These are phyloP conservation scores for Lathyrus oleraceus DNA, from an alignment of 306 rosid genomes.

Conservation along the genomic window DNA sequence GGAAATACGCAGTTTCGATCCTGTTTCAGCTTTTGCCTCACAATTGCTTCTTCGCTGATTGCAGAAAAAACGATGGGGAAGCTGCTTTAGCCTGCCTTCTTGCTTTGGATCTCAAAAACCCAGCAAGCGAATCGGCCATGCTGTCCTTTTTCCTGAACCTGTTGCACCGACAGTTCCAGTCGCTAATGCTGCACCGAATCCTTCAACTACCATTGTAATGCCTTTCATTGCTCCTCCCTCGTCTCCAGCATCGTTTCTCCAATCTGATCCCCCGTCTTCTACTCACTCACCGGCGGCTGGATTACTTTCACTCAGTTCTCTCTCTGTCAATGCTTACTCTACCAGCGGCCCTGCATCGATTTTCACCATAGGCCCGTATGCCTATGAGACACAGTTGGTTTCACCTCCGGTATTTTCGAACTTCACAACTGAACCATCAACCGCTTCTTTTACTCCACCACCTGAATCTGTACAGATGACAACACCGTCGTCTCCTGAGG, in stretches of 20 bases:
- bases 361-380: slow-evolving; percentile 88
- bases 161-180: slow-evolving; percentile 52
- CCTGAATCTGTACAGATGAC: slow-evolving; percentile 91
- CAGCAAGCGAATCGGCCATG: slow-evolving; percentile 90
- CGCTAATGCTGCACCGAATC: slow-evolving; percentile 51
- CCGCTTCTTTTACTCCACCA: slow-evolving; percentile 94
- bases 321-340: slow-evolving; percentile 73
- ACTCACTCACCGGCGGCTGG: slow-evolving; percentile 83
- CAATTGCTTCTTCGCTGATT: slow-evolving; percentile 30
- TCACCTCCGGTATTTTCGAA: slow-evolving; percentile 96
- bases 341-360: slow-evolving; percentile 76
- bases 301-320: slow-evolving; percentile 68
- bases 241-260: slow-evolving; percentile 93
- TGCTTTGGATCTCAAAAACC: slow-evolving; percentile 80
- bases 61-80: slow-evolving; percentile 95
- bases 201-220: slow-evolving; percentile 61
- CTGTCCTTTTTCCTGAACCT: slow-evolving; percentile 90
- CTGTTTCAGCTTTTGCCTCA: slow-evolving; percentile 26
- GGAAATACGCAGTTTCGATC: background rate
- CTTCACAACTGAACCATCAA: slow-evolving; percentile 89
- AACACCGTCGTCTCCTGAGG: slow-evolving; percentile 98
- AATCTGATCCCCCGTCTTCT: slow-evolving; percentile 85
- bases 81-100: slow-evolving; percentile 84
- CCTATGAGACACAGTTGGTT: slow-evolving; percentile 93
- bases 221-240: slow-evolving; percentile 98